These are phyloP conservation scores for Aspergillus tanneri DNA, from an alignment of 2,329 filamentous ascomycete species.

Conservation along the genomic window DNA sequence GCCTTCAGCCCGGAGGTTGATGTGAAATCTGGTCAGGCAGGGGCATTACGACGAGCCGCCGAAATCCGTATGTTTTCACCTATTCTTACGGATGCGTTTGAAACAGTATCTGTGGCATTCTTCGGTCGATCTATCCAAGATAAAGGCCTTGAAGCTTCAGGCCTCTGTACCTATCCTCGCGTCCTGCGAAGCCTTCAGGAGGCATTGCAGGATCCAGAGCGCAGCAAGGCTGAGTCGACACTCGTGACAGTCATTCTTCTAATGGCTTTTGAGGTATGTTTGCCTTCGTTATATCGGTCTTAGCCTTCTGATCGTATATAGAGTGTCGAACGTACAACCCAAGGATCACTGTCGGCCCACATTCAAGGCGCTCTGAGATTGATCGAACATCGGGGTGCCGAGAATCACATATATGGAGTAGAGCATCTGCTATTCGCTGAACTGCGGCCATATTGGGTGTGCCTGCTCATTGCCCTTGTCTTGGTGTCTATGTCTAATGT, in stretches of 20 bases:
- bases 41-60: conserved; percentile 38
- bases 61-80: conserved; percentile 43
- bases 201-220: conserved; percentile 36
- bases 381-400: conserved; percentile 41
- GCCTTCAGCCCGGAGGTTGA: conserved; percentile 42
- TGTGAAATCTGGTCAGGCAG: conserved; percentile 34
- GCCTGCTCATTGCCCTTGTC: not conserved
- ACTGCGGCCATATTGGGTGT: conserved; percentile 42
- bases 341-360: conserved; percentile 34
- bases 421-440: conserved; percentile 42
- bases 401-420: conserved; percentile 41
- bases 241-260: conserved; percentile 40
- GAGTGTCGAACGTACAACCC: conserved; percentile 40
- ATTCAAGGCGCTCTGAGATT: conserved; percentile 37
- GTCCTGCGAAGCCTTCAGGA: conserved; percentile 39
- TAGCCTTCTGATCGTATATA: conserved; percentile 14
- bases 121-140: conserved; percentile 40
- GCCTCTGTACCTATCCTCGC: conserved; percentile 35
- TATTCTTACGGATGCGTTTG: conserved; percentile 37
- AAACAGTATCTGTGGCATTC: conserved; percentile 40
- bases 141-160: conserved; percentile 33
- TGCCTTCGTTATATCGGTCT: not conserved
- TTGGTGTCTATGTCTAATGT: not conserved
- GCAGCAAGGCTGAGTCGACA: conserved; percentile 38
- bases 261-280: conserved; percentile 38